phyloP scores from a whole-genome alignment of 176 grass and related monocot species.

The sorghum (Sorghum bicolor) region Sorghum_bicolor_NCBIv3 NC_012876.2:9107501-9108000 shows the following conservation, averaged over 20 bases:
- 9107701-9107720: not conserved
- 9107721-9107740: constrained; percentile 11
- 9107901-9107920: not conserved
- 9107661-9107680: not conserved
- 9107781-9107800: not conserved
- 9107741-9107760: not conserved
- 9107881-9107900: not conserved
- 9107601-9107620: constrained; percentile 22
- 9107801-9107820: not conserved
- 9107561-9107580: constrained; percentile 98
- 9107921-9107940: not conserved
- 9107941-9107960: not conserved
- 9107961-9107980: not conserved
- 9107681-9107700: not conserved
- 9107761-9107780: constrained; percentile 5
- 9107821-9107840: not conserved
- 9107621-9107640: not conserved
- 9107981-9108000: not conserved
- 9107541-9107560: constrained; percentile 94
- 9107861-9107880: not conserved
- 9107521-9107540: constrained; percentile 97
- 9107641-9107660: not conserved
- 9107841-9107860: not conserved
- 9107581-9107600: constrained; percentile 90
- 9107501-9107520: constrained; percentile 25